Conservation (phyloP, 768 basidiomycete genomes). For the Termitomyces heimii region DNA sequence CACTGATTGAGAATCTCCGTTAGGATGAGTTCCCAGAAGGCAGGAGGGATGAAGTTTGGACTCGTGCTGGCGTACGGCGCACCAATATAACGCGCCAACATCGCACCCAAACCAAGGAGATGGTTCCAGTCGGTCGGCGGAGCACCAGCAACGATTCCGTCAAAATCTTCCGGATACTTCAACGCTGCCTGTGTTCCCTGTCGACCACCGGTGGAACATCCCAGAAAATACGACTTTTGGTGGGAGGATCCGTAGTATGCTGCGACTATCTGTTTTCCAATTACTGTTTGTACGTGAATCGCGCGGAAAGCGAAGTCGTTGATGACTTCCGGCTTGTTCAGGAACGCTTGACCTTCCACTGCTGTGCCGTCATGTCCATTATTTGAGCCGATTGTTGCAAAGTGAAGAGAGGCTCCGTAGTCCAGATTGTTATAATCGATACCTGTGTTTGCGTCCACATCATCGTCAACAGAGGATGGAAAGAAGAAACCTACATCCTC, state of each 20-base stretch:
- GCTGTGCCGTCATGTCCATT: conserved; percentile 6
- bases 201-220: conserved; percentile 8
- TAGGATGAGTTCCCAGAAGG: neutral
- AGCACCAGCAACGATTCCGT: neutral
- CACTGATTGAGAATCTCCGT: conserved; percentile 2
- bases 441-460: neutral
- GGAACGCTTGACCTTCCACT: neutral
- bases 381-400: conserved; percentile 8
- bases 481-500: conserved; percentile 1
- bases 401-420: conserved; percentile 7
- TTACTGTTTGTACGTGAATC: conserved; percentile 9
- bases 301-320: conserved; percentile 10
- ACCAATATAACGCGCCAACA: conserved; percentile 2
- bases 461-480: neutral
- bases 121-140: neutral
- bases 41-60: neutral
- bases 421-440: conserved; percentile 4
- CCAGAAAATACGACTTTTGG: conserved; percentile 9
- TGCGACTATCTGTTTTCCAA: conserved; percentile 9
- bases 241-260: conserved; percentile 5
- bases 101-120: neutral
- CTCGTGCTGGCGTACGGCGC: neutral
- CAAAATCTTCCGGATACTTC: neutral
- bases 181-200: conserved; percentile 7
- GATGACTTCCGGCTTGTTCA: conserved; percentile 9